Conservation (phyloP, 495 filamentous ascomycete genomes). For the Neurospora sublineolata region DNA sequence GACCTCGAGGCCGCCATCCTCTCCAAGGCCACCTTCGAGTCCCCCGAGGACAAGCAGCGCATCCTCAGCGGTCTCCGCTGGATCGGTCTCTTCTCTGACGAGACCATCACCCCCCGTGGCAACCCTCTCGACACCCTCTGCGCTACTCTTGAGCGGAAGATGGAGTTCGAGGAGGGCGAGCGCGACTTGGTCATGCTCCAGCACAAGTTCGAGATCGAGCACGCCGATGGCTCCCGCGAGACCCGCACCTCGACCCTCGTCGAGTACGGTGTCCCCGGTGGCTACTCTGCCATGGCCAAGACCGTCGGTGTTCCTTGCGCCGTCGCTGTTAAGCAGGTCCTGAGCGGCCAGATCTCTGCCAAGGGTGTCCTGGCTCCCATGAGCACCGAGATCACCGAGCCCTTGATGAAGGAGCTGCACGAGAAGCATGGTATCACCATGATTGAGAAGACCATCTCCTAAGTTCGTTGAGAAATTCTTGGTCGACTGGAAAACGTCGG, state of each 20-base stretch:
- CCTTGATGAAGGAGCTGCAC: slow-evolving; percentile 51
- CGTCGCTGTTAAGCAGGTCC: slow-evolving; percentile 64
- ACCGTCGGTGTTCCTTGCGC: slow-evolving; percentile 27
- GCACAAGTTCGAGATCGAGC: slow-evolving; percentile 87
- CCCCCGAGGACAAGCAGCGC: slow-evolving; percentile 60
- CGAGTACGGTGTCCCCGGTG: slow-evolving; percentile 74
- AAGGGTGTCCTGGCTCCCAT: slow-evolving; percentile 79
- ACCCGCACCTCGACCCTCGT: slow-evolving; percentile 67
- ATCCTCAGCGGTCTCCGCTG: slow-evolving; percentile 70
- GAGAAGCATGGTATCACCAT: slow-evolving; percentile 25
- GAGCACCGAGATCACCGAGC: slow-evolving; percentile 55
- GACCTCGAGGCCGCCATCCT: slow-evolving; percentile 63
- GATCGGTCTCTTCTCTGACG: slow-evolving; percentile 78
- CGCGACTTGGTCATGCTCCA: slow-evolving; percentile 73
- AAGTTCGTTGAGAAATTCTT: not conserved
- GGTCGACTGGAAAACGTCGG: not conserved
- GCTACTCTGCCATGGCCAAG: slow-evolving; percentile 87
- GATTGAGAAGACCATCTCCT: slow-evolving; percentile 26
- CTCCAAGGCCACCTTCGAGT: slow-evolving; percentile 61
- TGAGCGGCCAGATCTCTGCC: slow-evolving; percentile 66
- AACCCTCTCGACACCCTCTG: slow-evolving; percentile 85
- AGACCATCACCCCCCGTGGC: slow-evolving; percentile 57
- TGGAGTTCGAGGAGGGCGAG: slow-evolving; percentile 76
- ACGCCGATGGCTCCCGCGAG: slow-evolving; percentile 58
- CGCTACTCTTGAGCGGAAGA: slow-evolving; percentile 81